A percentile compares a stretch with the other conserved stretches of the same genome.
Conservation (phyloP, 805 yeast genomes). For the Scheffersomyces stipitis region DNA sequence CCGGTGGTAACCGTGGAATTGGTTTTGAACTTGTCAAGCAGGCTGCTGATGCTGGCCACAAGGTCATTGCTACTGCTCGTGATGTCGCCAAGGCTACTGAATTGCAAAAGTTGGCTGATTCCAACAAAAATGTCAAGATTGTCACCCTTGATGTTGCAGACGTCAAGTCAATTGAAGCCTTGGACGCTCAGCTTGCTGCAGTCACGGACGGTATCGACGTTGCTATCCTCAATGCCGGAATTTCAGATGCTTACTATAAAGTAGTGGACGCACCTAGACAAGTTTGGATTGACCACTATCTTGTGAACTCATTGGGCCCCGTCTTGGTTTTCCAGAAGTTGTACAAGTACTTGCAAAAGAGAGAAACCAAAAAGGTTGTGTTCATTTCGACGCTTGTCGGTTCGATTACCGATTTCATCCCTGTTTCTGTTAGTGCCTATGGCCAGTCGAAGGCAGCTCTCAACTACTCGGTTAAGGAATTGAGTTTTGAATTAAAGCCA, state of each 20-base stretch:
- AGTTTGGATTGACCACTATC: conserved; percentile 10
- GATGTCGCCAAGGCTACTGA: conserved; percentile 23
- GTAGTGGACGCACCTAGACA: conserved; percentile 10
- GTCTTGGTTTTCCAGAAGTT: conserved; percentile 15
- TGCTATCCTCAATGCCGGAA: conserved; percentile 35
- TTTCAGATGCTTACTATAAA: conserved; percentile 6
- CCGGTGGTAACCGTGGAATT: conserved; percentile 46
- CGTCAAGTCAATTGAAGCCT: conserved; percentile 18
- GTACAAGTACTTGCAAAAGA: conserved; percentile 16
- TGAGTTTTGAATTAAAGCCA: conserved; percentile 21
- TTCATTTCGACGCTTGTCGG: conserved; percentile 26
- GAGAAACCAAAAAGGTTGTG: conserved; percentile 19
- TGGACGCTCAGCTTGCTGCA: conserved; percentile 6
- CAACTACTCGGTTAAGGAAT: conserved; percentile 25
- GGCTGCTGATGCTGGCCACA: conserved; percentile 17
- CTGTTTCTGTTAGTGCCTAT: conserved; percentile 23
- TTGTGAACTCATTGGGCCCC: conserved; percentile 22
- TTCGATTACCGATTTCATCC: conserved; percentile 14
- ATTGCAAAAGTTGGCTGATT: conserved; percentile 6
- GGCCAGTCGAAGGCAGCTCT: conserved; percentile 40
- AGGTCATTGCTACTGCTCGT: conserved; percentile 44
- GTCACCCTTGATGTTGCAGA: conserved; percentile 19
- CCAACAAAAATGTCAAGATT: conserved; percentile 12
- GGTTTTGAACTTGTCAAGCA: conserved; percentile 31
- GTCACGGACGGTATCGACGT: conserved; percentile 26